A percentile compares a stretch with the other conserved stretches of the same genome.
These are phyloP conservation scores for Geotrichum candidum DNA, from an alignment of 1,139 yeast genomes.

Conservation along the genomic window DNA sequence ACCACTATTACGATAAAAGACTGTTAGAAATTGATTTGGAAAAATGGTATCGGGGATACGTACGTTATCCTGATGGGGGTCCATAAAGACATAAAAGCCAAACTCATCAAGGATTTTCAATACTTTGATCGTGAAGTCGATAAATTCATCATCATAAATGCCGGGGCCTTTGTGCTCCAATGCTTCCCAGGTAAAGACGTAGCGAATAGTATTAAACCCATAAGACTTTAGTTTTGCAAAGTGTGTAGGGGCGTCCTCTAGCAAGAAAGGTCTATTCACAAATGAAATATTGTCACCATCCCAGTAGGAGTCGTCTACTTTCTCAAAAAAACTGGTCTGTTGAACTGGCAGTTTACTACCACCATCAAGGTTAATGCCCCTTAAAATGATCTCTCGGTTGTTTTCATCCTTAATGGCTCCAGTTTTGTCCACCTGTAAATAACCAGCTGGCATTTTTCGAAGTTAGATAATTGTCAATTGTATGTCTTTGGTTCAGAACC, in stretches of 20 bases:
- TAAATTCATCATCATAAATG: slow-evolving; percentile 67
- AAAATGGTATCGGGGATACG: background rate
- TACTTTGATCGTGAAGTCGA: slow-evolving; percentile 61
- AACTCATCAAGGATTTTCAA: slow-evolving; percentile 51
- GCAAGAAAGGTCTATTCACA: slow-evolving; percentile 74
- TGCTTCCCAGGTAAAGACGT: slow-evolving; percentile 87
- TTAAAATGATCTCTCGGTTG: slow-evolving; percentile 54
- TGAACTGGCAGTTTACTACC: slow-evolving; percentile 58
- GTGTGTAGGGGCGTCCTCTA: slow-evolving; percentile 67
- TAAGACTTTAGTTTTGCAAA: slow-evolving; percentile 63
- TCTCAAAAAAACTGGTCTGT: slow-evolving; percentile 37
- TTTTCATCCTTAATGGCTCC: slow-evolving; percentile 56
- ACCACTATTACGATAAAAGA: slow-evolving; percentile 46
- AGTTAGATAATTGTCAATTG: background rate
- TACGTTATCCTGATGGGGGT: slow-evolving; percentile 82
- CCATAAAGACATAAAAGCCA: slow-evolving; percentile 76
- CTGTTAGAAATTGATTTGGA: background rate
- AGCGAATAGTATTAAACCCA: slow-evolving; percentile 78
- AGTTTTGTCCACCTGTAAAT: slow-evolving; percentile 27
- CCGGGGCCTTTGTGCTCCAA: slow-evolving; percentile 88
- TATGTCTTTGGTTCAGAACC: background rate
- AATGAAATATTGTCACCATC: slow-evolving; percentile 72
- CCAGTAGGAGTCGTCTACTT: slow-evolving; percentile 44
- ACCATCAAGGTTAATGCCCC: slow-evolving; percentile 76
- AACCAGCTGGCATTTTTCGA: slow-evolving; percentile 7